Evolutionary conservation across 805 yeast genomes (phyloP), one percentile per base, ranked within the genome.

Genomic region (Teunomyces stri): DNA sequence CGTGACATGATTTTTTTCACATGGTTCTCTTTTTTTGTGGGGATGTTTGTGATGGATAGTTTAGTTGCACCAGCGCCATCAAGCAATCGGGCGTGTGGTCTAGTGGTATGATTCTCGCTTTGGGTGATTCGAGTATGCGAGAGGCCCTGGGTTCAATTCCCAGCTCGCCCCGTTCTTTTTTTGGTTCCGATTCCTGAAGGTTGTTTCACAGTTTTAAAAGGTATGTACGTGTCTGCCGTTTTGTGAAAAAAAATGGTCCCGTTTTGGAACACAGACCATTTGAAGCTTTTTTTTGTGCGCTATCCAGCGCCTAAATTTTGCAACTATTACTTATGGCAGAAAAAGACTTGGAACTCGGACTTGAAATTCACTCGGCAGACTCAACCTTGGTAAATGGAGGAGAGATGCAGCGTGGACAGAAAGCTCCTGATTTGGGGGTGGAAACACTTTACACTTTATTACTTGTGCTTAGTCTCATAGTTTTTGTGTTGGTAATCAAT

Each of bases 111-210:
- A 56, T 56, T 56, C 60, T 56, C 59, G 60, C 60, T 56, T 56
- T 56, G 60, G 42, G 51, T 34, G 13, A 18, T 18, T 18, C 61
- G 58, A 57, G 47, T 47, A 51, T 76, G 80, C 77, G 80, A 76
- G 80, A 76, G 80, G 80, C 79, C 81, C 80, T 73, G 80, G 80
- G 80, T 75, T 75, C 80, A 75, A 76, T 75, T 75, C 80, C 80
- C 80, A 72, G 80, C 60, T 56, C 59, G 69, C 72, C 73, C 73
- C 70, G 16, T 5, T 25, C 33, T 28, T 39, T 13, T 39, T 16
- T 27, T 6, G n/a, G n/a, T n/a, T n/a, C n/a, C n/a, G n/a, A n/a
- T n/a, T 12, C 11, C 9, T 18, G 20, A 18, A 3, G 20, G 12
- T 12, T 16, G n/a, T 36, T 36, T 21, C 10, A 34, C 2, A 9